Conservation (phyloP, 345 rosid genomes). For the Ceriops tagal region DNA sequence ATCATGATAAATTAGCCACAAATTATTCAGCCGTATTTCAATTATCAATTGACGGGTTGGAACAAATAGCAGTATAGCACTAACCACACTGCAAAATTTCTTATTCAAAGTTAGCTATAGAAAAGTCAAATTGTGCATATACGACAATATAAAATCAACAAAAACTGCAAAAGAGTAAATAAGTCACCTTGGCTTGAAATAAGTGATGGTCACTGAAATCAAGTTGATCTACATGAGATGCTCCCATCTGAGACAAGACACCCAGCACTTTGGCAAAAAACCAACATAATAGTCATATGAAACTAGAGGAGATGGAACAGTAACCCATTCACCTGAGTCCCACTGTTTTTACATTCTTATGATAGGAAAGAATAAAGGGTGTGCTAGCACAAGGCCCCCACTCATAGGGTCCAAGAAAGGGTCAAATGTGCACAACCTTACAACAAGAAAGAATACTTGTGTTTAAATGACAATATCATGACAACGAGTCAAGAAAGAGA, state of each 20-base stretch:
- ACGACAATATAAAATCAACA: not conserved
- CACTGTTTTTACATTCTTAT: too few relatives aligned
- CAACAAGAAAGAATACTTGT: too few relatives aligned
- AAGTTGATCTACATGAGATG: conserved; percentile 48
- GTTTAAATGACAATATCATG: too few relatives aligned
- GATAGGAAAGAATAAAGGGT: too few relatives aligned
- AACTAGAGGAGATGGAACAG: not conserved
- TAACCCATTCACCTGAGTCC: not conserved
- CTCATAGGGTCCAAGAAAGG: too few relatives aligned
- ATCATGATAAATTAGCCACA: not conserved
- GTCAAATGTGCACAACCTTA: too few relatives aligned
- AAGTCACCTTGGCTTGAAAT: conserved; percentile 43
- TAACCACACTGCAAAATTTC: not conserved
- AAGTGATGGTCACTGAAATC: conserved; percentile 74
- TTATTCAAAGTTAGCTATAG: not conserved
- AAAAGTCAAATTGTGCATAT: not conserved
- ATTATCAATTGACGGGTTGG: not conserved
- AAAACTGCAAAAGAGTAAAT: conserved; percentile 3
- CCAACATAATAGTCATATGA: not conserved
- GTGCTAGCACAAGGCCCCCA: too few relatives aligned
- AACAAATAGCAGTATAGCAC: not conserved
- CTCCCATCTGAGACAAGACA: conserved; percentile 56
- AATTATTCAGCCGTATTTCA: not conserved
- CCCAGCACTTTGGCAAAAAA: not conserved
- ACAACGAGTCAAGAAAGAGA: not conserved